Base-by-base conservation (phyloP, 2,329 filamentous ascomycete species). In the Fusarium graminum region DNA sequence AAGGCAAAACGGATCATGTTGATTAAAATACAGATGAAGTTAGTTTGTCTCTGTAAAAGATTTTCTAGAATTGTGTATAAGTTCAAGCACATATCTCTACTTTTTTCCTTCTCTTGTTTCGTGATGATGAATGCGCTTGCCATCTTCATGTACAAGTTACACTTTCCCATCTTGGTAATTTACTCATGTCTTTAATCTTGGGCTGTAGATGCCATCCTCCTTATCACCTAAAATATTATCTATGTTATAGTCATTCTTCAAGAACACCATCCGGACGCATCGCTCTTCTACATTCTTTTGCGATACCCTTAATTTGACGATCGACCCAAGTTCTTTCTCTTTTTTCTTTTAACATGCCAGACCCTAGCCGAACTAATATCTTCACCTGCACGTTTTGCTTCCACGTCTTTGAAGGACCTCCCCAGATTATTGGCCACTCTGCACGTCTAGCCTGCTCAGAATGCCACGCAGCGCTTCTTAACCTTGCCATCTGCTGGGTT, bases 331-430 rank as follows among this genome's bases (percentile, higher is more conserved):
- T 29, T 19, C 39, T 13, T 22, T 32, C 43, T 34, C 32, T 51
- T 43, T 34, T 32, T 50, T 14, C 17, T 22, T 42, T 39, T 26
- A 26, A 55, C 8, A 73, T 73, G 67, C 38, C 59, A 49, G 29
- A 34, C 2, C 32, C 54, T 16, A 49, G 11, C 30, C 45, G 52
- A 22, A 14, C 57, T n/a, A 66, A 67, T 30, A 67, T 76, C 32
- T 87, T 86, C 74, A 82, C 83, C 19, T 88, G 85, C 70, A 86
- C 83, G 2, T 86, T 87, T 69, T 87, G 85, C 78, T 84, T 82
- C 78, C 78, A 79, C 52, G 71, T 78, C 11, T 80, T 74, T 38
- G 72, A 70, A 17, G 76, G 74, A 1, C 70, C 71, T 14, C 80
- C 78, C 5, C 78, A 71, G 43, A 72, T 82, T 17, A 72, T 87